Conservation (phyloP, 495 filamentous ascomycete species). For the Penicillium atrosanguineum region DNA sequence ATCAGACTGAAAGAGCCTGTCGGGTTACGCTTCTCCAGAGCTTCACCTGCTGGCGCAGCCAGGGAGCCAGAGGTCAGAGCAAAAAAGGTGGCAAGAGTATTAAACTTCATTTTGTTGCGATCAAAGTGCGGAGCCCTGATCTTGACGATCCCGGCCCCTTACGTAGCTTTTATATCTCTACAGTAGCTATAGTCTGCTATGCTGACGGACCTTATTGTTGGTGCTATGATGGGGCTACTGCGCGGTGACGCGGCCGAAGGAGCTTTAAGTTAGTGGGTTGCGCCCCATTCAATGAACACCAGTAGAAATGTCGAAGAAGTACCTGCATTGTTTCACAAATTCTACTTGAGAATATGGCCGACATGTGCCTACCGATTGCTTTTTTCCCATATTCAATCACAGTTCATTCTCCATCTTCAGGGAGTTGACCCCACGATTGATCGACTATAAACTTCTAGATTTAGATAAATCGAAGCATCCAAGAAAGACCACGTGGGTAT, state of each 20-base stretch:
- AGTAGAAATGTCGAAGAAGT: background rate
- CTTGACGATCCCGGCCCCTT: too few relatives aligned
- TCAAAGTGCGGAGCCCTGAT: background rate
- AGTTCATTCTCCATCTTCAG: too few relatives aligned
- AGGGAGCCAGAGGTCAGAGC: constrained; percentile 5
- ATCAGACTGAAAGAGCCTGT: constrained; percentile 16
- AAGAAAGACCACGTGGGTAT: too few relatives aligned
- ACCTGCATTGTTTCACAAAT: background rate
- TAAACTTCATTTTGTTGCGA: constrained; percentile 10
- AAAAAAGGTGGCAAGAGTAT: constrained; percentile 2
- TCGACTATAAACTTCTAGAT: too few relatives aligned
- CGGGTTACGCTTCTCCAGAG: constrained; percentile 18
- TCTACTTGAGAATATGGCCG: background rate
- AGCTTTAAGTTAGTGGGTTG: background rate
- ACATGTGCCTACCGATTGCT: background rate
- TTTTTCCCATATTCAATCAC: too few relatives aligned
- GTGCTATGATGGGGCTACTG: background rate
- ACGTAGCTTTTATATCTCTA: background rate
- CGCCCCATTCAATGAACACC: background rate
- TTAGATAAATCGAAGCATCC: too few relatives aligned
- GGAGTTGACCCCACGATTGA: too few relatives aligned
- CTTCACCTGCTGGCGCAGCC: background rate
- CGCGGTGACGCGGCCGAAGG: background rate
- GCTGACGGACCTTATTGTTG: background rate
- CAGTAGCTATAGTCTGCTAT: background rate